These are phyloP conservation scores for Aspergillus olivimuriae DNA, from an alignment of 495 filamentous ascomycete species.

Conservation along the genomic window DNA sequence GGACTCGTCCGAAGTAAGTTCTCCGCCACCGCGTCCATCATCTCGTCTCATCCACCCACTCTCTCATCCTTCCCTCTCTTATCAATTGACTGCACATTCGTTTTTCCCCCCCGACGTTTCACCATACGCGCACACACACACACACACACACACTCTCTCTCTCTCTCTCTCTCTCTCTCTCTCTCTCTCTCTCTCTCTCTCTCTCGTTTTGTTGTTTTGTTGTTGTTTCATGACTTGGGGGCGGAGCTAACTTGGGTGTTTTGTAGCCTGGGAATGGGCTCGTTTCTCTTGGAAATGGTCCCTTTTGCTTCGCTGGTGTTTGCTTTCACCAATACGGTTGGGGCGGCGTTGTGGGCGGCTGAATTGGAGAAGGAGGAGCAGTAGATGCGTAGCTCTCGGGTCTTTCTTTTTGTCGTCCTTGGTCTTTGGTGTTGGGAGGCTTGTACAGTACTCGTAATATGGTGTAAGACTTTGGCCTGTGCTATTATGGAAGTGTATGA, in stretches of 20 bases:
- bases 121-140: background rate
- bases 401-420: background rate
- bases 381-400: no score
- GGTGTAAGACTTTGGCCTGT: no score
- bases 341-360: slow-evolving; percentile 89
- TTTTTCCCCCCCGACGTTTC: background rate
- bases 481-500: no score
- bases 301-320: slow-evolving; percentile 80
- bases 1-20: no score
- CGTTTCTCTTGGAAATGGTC: slow-evolving; percentile 75
- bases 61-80: slow-evolving; percentile 1
- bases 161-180: slow-evolving; percentile 4
- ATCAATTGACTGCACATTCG: background rate
- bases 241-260: background rate
- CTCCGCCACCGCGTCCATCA: no score
- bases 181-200: slow-evolving; percentile 1
- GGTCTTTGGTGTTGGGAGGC: no score
- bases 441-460: no score
- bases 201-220: background rate
- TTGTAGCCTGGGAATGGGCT: slow-evolving; percentile 69
- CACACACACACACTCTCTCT: background rate
- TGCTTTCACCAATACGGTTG: slow-evolving; percentile 84
- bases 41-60: slow-evolving; percentile 1
- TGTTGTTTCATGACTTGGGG: background rate
- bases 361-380: slow-evolving; percentile 64